phyloP scores from a whole-genome alignment of 2,329 filamentous ascomycete species.

The Penicillium sp. region DNA sequence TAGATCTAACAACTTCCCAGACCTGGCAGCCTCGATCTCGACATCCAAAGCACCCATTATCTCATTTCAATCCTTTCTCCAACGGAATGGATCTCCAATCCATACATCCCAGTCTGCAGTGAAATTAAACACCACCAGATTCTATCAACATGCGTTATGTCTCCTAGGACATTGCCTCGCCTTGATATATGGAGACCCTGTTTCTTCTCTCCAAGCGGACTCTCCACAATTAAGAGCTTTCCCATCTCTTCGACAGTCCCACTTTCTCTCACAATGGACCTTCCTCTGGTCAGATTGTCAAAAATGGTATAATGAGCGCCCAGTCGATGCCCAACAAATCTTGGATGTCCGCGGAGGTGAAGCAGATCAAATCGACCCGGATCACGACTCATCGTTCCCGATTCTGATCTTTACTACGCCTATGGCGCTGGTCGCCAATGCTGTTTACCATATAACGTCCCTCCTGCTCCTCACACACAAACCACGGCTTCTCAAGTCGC shows the following conservation, averaged over 20 bases:
- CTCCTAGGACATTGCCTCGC: slow-evolving; percentile 21
- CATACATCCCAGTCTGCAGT: not conserved
- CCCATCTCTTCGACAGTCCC: slow-evolving; percentile 18
- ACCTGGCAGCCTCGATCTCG: slow-evolving; percentile 22
- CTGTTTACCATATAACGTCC: slow-evolving; percentile 25
- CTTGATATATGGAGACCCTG: slow-evolving; percentile 14
- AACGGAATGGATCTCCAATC: slow-evolving; percentile 17
- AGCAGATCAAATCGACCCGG: slow-evolving; percentile 24
- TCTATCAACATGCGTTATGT: slow-evolving; percentile 19
- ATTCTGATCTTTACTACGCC: slow-evolving; percentile 29
- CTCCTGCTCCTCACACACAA: slow-evolving; percentile 24
- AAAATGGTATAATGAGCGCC: slow-evolving; percentile 27
- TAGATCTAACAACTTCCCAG: slow-evolving; percentile 4
- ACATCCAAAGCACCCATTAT: slow-evolving; percentile 16
- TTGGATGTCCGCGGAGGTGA: slow-evolving; percentile 26
- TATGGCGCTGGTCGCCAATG: slow-evolving; percentile 28
- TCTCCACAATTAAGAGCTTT: slow-evolving; percentile 15
- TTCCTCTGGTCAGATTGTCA: slow-evolving; percentile 27
- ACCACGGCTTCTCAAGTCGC: slow-evolving; percentile 23
- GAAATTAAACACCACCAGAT: slow-evolving; percentile 6
- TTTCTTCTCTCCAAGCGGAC: slow-evolving; percentile 2
- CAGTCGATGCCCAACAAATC: slow-evolving; percentile 21
- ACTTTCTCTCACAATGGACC: slow-evolving; percentile 24
- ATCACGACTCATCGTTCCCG: slow-evolving; percentile 23
- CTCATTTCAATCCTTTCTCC: slow-evolving; percentile 17